Evolutionary conservation across 345 rosid species (phyloP).

Genomic region (Eucalyptus fibrosa): DNA sequence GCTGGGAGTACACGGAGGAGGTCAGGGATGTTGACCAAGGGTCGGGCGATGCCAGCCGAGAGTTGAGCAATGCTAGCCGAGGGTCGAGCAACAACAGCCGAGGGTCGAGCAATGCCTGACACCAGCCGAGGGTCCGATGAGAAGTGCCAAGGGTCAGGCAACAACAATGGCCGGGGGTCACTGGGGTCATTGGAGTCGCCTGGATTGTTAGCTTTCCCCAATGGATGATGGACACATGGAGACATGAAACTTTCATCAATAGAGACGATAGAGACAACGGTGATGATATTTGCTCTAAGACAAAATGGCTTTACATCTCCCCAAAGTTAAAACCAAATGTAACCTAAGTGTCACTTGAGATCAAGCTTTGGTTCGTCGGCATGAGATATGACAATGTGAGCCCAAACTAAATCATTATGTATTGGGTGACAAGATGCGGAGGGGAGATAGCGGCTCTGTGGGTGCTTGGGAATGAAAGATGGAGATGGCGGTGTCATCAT

Average conservation of each 20-base stretch:
- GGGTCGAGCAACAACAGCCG: neutral
- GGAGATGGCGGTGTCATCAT: neutral
- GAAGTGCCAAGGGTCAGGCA: neutral
- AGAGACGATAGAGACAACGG: neutral
- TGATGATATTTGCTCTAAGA: neutral
- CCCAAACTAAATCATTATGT: neutral
- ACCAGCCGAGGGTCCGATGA: neutral
- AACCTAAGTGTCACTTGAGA: neutral
- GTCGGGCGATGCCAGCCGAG: neutral
- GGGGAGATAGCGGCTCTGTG: neutral
- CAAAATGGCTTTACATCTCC: neutral
- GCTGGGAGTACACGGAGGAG: neutral
- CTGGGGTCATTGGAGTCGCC: neutral
- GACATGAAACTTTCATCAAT: neutral
- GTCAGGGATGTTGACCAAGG: neutral
- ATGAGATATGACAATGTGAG: fast-evolving
- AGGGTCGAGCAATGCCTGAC: neutral
- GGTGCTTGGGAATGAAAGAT: neutral
- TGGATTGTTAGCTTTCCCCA: neutral
- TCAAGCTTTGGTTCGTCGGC: neutral
- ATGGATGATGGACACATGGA: neutral
- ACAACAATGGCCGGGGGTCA: neutral
- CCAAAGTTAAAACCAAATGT: neutral
- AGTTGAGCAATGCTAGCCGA: neutral
- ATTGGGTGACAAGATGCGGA: neutral